phyloP scores from a whole-genome alignment of 345 rosid genomes.

The Linum tenue region DNA sequence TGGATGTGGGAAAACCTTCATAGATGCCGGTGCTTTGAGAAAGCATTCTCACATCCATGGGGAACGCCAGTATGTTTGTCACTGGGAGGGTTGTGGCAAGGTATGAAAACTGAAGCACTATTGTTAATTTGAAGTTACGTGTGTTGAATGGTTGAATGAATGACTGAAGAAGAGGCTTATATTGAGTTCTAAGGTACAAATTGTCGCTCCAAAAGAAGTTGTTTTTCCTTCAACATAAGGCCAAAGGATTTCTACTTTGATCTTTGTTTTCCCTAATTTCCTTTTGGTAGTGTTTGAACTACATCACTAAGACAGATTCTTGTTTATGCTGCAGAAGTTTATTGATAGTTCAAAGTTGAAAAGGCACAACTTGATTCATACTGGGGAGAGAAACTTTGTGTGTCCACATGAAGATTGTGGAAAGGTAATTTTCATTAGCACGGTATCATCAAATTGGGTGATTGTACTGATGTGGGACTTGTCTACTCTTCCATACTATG shows the following conservation, averaged over 20 bases:
- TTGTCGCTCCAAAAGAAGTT: too few species aligned
- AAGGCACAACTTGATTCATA: conserved; percentile 89
- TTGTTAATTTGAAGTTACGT: background rate
- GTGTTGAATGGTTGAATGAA: background rate
- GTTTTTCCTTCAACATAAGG: too few species aligned
- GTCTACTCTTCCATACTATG: too few species aligned
- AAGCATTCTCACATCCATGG: conserved; percentile 98
- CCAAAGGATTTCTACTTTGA: background rate
- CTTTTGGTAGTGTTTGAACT: conserved; percentile 2
- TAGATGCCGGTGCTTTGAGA: conserved; percentile 88
- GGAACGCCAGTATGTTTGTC: conserved; percentile 81
- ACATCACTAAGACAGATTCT: background rate
- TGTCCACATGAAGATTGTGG: conserved; percentile 99
- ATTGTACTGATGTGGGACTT: too few species aligned
- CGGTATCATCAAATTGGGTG: background rate
- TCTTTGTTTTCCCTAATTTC: conserved; percentile 1
- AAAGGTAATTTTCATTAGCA: conserved; percentile 53
- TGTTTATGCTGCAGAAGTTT: conserved; percentile 68
- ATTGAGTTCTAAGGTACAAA: too few species aligned
- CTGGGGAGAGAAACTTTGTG: conserved; percentile 73
- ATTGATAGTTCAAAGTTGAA: conserved; percentile 96
- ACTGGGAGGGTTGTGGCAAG: conserved; percentile 78
- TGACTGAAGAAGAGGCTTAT: too few species aligned
- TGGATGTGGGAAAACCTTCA: conserved; percentile 88
- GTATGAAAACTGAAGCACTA: conserved; percentile 21